phyloP scores from a whole-genome alignment of 495 filamentous ascomycete genomes.

The Penicillium simplicissimum region DNA sequence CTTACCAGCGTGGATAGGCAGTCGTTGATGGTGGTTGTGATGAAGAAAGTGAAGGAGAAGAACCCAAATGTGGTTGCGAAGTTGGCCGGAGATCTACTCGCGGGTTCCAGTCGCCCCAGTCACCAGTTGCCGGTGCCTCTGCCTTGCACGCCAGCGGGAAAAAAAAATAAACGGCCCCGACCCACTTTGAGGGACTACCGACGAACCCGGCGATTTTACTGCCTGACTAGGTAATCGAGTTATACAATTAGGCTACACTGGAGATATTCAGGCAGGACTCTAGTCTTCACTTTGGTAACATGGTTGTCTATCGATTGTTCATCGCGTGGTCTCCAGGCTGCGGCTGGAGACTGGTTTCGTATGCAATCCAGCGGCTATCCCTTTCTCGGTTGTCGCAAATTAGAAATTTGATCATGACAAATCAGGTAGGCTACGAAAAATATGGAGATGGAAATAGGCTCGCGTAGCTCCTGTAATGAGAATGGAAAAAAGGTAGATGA shows the following conservation, averaged over 20 bases:
- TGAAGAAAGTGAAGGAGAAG: not conserved
- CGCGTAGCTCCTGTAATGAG: not conserved
- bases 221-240: not conserved
- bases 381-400: not conserved
- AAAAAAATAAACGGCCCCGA: conserved; percentile 6
- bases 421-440: not conserved
- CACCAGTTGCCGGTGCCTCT: not conserved
- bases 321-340: not conserved
- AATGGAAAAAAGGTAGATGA: not conserved
- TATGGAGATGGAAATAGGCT: not conserved
- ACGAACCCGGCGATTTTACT: conserved; percentile 14
- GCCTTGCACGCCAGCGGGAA: not conserved
- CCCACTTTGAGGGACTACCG: conserved; percentile 3
- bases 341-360: not conserved
- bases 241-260: not conserved
- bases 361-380: not conserved
- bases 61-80: not conserved
- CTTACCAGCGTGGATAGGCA: not conserved
- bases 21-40: not conserved
- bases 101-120: not conserved
- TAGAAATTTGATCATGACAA: not conserved
- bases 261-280: not conserved
- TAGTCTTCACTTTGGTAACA: not conserved
- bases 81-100: not conserved
- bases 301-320: not conserved